Evolutionary conservation across 2,329 filamentous ascomycete species (phyloP).

Genomic region (Phaeosphaeria sp.): DNA sequence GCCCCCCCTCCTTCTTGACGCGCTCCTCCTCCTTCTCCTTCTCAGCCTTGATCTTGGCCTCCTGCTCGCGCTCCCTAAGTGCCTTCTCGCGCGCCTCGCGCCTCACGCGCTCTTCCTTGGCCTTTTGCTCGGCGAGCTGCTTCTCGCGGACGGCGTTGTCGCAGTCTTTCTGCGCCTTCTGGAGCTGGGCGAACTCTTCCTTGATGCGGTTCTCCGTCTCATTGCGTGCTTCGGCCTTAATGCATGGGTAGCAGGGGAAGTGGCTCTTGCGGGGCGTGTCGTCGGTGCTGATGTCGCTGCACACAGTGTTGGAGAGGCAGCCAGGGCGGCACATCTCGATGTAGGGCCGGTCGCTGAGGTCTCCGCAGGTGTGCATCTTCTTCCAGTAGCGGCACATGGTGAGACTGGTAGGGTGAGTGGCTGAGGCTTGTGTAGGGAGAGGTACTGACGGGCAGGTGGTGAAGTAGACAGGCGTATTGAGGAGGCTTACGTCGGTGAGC

Average conservation of each 20-base stretch:
- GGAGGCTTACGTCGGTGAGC: neutral
- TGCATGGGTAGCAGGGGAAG: constrained; percentile 34
- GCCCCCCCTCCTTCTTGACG: constrained; percentile 25
- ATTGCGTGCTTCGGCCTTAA: constrained; percentile 18
- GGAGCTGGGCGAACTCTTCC: constrained; percentile 2
- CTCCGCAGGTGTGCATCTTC: constrained; percentile 29
- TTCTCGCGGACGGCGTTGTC: constrained; percentile 15
- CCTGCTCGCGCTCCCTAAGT: constrained; percentile 24
- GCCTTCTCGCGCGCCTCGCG: constrained; percentile 31
- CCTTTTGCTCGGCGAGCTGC: constrained; percentile 15
- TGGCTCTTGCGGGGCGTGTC: constrained; percentile 17
- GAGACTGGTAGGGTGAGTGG: neutral
- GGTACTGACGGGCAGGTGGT: neutral
- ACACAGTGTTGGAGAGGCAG: constrained; percentile 28
- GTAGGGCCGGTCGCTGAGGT: constrained; percentile 27
- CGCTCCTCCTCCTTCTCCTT: constrained; percentile 22
- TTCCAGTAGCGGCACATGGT: constrained; percentile 37
- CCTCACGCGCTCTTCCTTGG: constrained; percentile 29
- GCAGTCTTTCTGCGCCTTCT: constrained; percentile 16
- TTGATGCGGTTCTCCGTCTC: constrained; percentile 15
- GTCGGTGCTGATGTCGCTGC: constrained; percentile 22
- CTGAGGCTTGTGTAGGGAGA: neutral
- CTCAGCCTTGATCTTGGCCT: constrained; percentile 15
- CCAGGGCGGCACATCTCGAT: constrained; percentile 32
- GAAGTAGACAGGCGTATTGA: neutral